A percentile compares a stretch with the other conserved stretches of the same genome.
Evolutionary conservation across 2,329 filamentous ascomycete genomes (phyloP).

Genomic region (Ophiostoma sp.): DNA sequence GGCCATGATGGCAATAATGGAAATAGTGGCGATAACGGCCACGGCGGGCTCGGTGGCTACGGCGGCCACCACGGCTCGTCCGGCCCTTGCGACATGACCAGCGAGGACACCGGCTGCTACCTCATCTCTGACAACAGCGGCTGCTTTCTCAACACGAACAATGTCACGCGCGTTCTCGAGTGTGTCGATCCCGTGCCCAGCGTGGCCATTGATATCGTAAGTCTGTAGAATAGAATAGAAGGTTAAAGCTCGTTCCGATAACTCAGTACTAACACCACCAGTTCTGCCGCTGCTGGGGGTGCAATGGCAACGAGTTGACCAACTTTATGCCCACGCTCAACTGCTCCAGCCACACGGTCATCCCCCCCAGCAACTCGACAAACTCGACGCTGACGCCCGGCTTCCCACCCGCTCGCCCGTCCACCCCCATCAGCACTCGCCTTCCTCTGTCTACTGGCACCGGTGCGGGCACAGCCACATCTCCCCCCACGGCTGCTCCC

Average conservation of each 20-base stretch:
- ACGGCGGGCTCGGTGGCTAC: neutral
- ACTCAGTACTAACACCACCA: neutral
- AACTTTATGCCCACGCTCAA: conserved; percentile 19
- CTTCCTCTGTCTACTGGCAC: neutral
- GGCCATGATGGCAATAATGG: neutral
- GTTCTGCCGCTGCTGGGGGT: conserved; percentile 22
- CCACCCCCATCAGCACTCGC: neutral
- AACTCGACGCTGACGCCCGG: neutral
- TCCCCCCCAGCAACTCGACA: neutral
- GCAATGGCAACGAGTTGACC: conserved; percentile 19
- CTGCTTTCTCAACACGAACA: conserved; percentile 19
- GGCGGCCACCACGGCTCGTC: conserved; percentile 34
- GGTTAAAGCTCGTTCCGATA: too few species aligned
- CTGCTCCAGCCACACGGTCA: conserved; percentile 18
- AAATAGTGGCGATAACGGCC: too few species aligned
- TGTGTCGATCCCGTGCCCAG: conserved; percentile 15
- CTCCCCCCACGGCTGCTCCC: neutral
- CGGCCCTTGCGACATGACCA: conserved; percentile 19
- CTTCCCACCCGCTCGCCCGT: neutral
- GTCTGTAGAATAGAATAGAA: too few species aligned
- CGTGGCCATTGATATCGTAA: neutral
- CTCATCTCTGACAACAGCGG: conserved; percentile 21
- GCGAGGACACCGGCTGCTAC: conserved; percentile 17
- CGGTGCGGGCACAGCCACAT: neutral
- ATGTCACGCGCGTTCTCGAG: conserved; percentile 5